A percentile compares a stretch with the other conserved stretches of the same genome.
phyloP scores from a whole-genome alignment of 176 grass and related monocot genomes.

The Aegilops tauschii region DNA sequence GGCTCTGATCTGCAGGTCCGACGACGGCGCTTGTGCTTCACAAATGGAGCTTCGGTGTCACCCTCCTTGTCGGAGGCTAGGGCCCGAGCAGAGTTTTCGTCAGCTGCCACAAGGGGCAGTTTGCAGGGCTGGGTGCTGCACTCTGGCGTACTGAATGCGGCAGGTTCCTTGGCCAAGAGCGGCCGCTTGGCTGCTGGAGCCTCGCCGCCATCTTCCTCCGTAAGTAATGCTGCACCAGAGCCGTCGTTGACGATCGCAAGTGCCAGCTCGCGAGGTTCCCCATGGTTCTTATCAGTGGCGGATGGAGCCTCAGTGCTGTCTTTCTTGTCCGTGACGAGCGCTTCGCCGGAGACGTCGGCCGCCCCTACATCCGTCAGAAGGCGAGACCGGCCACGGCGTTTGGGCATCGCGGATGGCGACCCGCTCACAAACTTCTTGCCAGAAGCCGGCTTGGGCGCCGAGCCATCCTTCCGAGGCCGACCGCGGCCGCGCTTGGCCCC shows the following conservation, averaged over 20 bases:
- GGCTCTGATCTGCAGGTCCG: background rate
- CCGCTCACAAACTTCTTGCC: background rate
- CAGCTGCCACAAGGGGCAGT: background rate
- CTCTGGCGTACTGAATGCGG: background rate
- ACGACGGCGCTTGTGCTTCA: background rate
- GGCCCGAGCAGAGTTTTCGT: background rate
- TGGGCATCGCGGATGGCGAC: background rate
- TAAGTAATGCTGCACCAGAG: background rate
- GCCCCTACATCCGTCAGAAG: background rate
- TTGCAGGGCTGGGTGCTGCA: background rate
- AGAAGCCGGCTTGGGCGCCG: background rate
- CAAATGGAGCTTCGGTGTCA: background rate
- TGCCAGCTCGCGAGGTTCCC: background rate
- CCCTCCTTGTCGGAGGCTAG: background rate
- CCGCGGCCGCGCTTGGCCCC: background rate
- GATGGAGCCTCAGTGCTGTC: background rate
- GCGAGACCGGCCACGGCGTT: slow-evolving; percentile 10
- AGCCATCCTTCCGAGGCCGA: slow-evolving; percentile 11
- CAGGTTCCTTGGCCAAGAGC: background rate
- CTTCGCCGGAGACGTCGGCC: background rate
- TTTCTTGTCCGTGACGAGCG: background rate
- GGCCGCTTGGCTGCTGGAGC: background rate
- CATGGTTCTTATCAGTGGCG: background rate
- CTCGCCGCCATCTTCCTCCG: background rate
- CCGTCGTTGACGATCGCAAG: background rate